Evolutionary conservation across 2,329 filamentous ascomycete species (phyloP).

Genomic region (Hymenoscyphus scutula): DNA sequence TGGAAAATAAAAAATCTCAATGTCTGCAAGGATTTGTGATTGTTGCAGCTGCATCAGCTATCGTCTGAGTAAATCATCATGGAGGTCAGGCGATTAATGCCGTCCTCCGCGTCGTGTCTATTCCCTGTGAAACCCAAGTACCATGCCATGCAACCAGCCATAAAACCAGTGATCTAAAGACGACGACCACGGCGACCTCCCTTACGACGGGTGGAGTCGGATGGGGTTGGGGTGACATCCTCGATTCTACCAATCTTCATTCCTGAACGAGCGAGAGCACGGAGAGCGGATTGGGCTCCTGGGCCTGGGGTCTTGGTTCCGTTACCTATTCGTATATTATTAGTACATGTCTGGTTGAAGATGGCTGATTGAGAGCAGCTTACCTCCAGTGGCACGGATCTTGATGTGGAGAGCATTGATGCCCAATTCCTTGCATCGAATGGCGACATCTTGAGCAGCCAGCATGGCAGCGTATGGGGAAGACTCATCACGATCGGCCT

Average conservation of each 20-base stretch:
- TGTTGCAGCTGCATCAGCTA: constrained; percentile 36
- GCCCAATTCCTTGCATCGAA: constrained; percentile 79
- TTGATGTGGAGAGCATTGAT: constrained; percentile 99
- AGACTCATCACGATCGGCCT: constrained; percentile 99
- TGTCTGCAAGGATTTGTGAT: constrained; percentile 21
- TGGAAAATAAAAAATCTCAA: neutral
- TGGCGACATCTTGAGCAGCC: constrained; percentile 96
- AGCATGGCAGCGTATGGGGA: constrained; percentile 99
- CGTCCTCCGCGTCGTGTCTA: constrained; percentile 72
- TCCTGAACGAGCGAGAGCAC: constrained; percentile 95
- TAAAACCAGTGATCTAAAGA: constrained; percentile 65
- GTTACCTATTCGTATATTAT: constrained; percentile 62
- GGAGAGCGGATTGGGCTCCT: constrained; percentile 98
- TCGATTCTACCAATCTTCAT: constrained; percentile 99
- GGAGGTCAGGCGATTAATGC: constrained; percentile 63
- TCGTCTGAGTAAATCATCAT: constrained; percentile 50
- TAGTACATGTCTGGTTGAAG: constrained; percentile 5
- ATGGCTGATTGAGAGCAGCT: constrained; percentile 8
- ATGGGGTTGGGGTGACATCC: constrained; percentile 98
- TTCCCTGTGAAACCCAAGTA: constrained; percentile 51
- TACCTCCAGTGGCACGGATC: constrained; percentile 98
- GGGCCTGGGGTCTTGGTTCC: constrained; percentile 99
- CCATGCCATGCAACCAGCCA: constrained; percentile 29
- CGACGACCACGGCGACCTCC: constrained; percentile 99
- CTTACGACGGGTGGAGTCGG: constrained; percentile 99